Conservation (phyloP, 805 yeast genomes). For the Blastobotrys robertii region DNA sequence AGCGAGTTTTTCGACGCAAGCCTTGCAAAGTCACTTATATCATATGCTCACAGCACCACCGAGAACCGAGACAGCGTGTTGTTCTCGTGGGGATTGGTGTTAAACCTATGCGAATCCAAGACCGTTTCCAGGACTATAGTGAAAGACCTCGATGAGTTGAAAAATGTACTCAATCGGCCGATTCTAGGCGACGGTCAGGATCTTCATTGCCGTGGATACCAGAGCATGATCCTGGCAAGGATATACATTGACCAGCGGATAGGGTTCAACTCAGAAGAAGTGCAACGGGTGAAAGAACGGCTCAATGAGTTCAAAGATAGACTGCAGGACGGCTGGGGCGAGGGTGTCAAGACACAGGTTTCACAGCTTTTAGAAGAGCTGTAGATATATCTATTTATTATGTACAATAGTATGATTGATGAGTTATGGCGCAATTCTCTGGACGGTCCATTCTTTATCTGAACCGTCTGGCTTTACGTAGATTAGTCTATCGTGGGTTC, state of each 20-base stretch:
- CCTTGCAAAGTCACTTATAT: not conserved
- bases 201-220: no score
- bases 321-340: conserved; percentile 5
- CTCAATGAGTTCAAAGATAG: conserved; percentile 1
- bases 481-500: conserved; percentile 83
- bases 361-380: not conserved
- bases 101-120: not conserved
- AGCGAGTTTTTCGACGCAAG: not conserved
- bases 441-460: conserved; percentile 47
- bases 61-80: not conserved
- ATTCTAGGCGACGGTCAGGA: no score
- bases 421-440: conserved; percentile 56
- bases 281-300: not conserved
- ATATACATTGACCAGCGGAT: no score
- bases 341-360: conserved; percentile 2
- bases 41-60: not conserved
- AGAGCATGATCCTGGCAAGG: no score
- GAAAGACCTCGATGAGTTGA: no score
- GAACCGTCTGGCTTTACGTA: conserved; percentile 42
- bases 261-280: no score
- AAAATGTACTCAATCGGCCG: no score
- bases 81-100: conserved; percentile 1
- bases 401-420: not conserved
- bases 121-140: not conserved
- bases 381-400: conserved; percentile 1